phyloP scores from a whole-genome alignment of 179 eudicot species.

The Vitellaria paradoxa region DNA sequence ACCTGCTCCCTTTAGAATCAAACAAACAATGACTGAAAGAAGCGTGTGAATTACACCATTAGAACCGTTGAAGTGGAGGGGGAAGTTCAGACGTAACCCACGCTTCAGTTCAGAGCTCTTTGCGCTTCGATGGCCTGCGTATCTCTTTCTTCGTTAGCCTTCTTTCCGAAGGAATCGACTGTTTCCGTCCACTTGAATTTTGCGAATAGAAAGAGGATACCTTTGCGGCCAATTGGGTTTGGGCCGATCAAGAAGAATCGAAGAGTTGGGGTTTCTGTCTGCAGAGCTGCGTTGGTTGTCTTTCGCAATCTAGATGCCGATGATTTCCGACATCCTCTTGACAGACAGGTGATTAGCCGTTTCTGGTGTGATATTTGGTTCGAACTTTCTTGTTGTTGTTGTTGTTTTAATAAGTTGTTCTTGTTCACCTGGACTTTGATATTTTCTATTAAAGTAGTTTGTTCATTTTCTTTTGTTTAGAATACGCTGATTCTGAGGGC shows the following conservation, averaged over 20 bases:
- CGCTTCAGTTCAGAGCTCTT: not conserved
- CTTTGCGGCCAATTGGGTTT: constrained; percentile 20
- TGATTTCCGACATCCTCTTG: constrained; percentile 94
- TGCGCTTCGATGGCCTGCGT: constrained; percentile 37
- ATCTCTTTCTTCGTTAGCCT: constrained; percentile 34
- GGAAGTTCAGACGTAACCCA: not conserved
- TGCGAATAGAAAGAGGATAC: constrained; percentile 12
- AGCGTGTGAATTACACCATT: not conserved
- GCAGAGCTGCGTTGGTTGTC: constrained; percentile 44
- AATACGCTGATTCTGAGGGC: constrained; percentile 87
- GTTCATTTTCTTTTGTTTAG: constrained; percentile 29
- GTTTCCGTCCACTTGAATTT: constrained; percentile 15
- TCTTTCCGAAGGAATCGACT: constrained; percentile 18
- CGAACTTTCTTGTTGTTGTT: not conserved
- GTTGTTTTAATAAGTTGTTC: not conserved
- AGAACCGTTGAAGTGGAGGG: not conserved
- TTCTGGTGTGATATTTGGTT: not conserved
- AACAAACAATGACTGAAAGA: not conserved
- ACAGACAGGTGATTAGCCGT: constrained; percentile 54
- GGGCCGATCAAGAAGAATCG: constrained; percentile 22
- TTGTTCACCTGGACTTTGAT: not conserved
- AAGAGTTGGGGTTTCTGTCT: constrained; percentile 24
- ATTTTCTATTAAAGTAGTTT: not conserved
- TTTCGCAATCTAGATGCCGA: constrained; percentile 89
- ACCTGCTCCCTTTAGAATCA: not conserved